Evolutionary conservation across 441 rosid species (phyloP).

Genomic region (California macrophylla): DNA sequence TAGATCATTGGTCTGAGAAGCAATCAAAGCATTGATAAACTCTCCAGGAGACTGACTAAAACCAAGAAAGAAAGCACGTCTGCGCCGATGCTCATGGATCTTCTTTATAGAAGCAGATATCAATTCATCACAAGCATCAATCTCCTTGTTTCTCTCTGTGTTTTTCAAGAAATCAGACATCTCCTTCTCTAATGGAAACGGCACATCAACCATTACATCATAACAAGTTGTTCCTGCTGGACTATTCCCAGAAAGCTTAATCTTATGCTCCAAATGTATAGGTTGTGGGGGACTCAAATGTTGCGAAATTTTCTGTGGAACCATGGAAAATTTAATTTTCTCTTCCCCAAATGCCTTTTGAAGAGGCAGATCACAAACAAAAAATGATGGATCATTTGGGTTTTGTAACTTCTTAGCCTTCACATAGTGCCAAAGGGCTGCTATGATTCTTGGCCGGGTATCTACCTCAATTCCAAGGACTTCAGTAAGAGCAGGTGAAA

Average conservation of each 20-base stretch:
- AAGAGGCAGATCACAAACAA: slow-evolving; percentile 76
- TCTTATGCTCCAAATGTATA: slow-evolving; percentile 72
- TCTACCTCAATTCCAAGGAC: slow-evolving; percentile 92
- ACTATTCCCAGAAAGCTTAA: slow-evolving; percentile 80
- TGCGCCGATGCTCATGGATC: slow-evolving; percentile 79
- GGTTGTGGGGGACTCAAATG: slow-evolving; percentile 76
- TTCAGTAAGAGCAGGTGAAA: slow-evolving; percentile 72
- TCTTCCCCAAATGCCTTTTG: slow-evolving; percentile 85
- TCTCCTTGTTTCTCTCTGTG: slow-evolving; percentile 83
- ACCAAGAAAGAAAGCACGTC: slow-evolving; percentile 89
- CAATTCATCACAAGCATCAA: slow-evolving; percentile 81
- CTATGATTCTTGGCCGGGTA: slow-evolving; percentile 76
- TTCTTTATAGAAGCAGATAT: slow-evolving; percentile 78
- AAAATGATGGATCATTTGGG: slow-evolving; percentile 74
- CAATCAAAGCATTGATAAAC: slow-evolving; percentile 74
- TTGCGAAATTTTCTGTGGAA: slow-evolving; percentile 71
- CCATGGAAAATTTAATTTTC: slow-evolving; percentile 65
- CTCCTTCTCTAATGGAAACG: slow-evolving; percentile 81
- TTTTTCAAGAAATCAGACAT: slow-evolving; percentile 61
- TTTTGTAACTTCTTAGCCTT: slow-evolving; percentile 85
- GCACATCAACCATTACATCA: slow-evolving; percentile 83
- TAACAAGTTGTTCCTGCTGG: slow-evolving; percentile 82
- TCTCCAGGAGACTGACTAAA: slow-evolving; percentile 95
- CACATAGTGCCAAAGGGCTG: slow-evolving; percentile 91
- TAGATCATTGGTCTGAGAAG: slow-evolving; percentile 84